phyloP scores from a whole-genome alignment of 2,329 filamentous ascomycete species.

The Neocucurbitaria cava region DNA sequence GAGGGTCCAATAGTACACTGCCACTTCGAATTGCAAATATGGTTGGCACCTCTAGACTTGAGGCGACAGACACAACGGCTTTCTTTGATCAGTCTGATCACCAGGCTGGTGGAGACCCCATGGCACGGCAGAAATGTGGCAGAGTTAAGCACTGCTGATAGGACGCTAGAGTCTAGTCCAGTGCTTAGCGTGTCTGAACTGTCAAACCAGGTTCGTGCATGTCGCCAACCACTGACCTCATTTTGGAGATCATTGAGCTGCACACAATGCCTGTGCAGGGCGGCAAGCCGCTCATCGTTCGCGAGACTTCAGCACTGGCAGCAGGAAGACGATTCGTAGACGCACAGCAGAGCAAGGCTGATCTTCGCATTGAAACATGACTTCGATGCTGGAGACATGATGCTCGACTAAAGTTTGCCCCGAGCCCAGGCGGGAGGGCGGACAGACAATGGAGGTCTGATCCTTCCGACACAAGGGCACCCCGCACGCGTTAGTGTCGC shows the following conservation, averaged over 20 bases:
- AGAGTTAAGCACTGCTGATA: conserved; percentile 14
- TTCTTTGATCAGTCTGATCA: conserved; percentile 6
- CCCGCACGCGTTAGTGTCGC: background rate
- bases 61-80: background rate
- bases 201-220: conserved; percentile 15
- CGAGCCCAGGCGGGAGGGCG: background rate
- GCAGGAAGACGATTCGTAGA: background rate
- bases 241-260: conserved; percentile 9
- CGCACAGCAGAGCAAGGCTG: background rate
- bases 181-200: conserved; percentile 20
- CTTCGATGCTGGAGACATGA: too few relatives aligned
- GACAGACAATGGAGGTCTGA: background rate
- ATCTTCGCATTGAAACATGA: background rate
- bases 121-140: conserved; percentile 16
- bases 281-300: background rate
- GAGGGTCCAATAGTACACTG: background rate
- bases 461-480: background rate
- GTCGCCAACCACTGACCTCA: conserved; percentile 14
- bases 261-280: background rate
- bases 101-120: conserved; percentile 4
- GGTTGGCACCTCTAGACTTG: background rate
- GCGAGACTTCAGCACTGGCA: background rate
- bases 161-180: conserved; percentile 21
- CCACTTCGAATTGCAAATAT: background rate
- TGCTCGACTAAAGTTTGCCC: background rate